Conservation (phyloP, 2,329 filamentous ascomycete species). For the Phyllosticta citribraziliensis region DNA sequence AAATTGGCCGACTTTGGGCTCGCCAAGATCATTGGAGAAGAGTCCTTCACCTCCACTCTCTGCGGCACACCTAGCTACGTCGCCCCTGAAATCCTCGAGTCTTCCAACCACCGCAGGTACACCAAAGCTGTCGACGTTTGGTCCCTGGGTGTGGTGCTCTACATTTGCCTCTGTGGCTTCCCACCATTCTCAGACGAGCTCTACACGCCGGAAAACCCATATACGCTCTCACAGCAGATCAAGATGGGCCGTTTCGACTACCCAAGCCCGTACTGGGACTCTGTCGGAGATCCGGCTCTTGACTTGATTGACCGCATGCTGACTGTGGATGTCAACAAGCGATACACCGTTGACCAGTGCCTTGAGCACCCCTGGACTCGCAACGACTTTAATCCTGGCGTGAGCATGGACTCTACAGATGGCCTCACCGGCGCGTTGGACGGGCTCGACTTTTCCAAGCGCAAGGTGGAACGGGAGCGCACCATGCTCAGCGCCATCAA, state of each 20-base stretch:
- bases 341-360: slow-evolving; percentile 84
- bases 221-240: slow-evolving; percentile 80
- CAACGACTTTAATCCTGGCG: slow-evolving; percentile 35
- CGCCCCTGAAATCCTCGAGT: slow-evolving; percentile 86
- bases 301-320: slow-evolving; percentile 95
- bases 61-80: slow-evolving; percentile 97
- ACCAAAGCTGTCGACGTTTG: slow-evolving; percentile 92
- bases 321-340: slow-evolving; percentile 70
- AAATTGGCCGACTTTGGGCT: slow-evolving; percentile 96
- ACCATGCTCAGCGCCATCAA: slow-evolving; percentile 79
- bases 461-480: slow-evolving; percentile 70
- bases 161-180: slow-evolving; percentile 94
- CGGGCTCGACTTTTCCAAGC: slow-evolving; percentile 70
- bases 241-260: slow-evolving; percentile 85
- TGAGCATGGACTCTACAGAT: slow-evolving; percentile 65
- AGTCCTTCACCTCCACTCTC: slow-evolving; percentile 93
- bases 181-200: slow-evolving; percentile 96
- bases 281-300: slow-evolving; percentile 74
- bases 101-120: slow-evolving; percentile 73
- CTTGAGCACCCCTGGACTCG: slow-evolving; percentile 83
- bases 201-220: slow-evolving; percentile 70
- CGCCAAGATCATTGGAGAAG: slow-evolving; percentile 96
- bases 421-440: slow-evolving; percentile 81
- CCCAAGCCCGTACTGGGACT: slow-evolving; percentile 92
- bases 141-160: slow-evolving; percentile 95